These are phyloP conservation scores for Kokia cookei DNA, from an alignment of 441 rosid species.

Conservation along the genomic window DNA sequence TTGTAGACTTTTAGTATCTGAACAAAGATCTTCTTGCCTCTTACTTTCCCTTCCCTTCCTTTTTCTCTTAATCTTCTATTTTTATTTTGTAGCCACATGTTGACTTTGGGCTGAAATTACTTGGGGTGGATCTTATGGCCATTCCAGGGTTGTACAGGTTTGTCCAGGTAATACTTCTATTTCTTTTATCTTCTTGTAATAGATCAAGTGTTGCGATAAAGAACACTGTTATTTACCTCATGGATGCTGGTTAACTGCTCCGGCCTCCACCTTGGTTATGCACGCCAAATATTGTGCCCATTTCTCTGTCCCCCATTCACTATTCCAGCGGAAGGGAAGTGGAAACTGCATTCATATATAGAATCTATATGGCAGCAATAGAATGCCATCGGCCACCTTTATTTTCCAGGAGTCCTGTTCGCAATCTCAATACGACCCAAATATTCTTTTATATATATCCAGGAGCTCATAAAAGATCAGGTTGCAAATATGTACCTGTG, in stretches of 20 bases:
- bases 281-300: background rate
- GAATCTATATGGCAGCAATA: background rate
- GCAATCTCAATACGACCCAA: background rate
- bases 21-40: background rate
- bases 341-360: background rate
- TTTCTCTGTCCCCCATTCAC: background rate
- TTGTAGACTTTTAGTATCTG: background rate
- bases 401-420: background rate
- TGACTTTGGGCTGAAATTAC: constrained; percentile 89
- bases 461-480: constrained; percentile 89
- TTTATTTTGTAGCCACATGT: constrained; percentile 70
- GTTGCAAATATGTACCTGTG: constrained; percentile 93
- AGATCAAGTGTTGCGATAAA: background rate
- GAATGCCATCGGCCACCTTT: background rate
- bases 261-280: background rate
- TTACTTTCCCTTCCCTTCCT: background rate
- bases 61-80: background rate
- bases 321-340: background rate
- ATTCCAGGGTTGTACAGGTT: constrained; percentile 87
- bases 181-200: background rate
- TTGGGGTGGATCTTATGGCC: constrained; percentile 94
- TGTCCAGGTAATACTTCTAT: constrained; percentile 57
- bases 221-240: background rate
- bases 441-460: constrained; percentile 18
- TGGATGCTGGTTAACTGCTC: background rate